Base-by-base conservation (phyloP, 2,329 filamentous ascomycete genomes). In the Apiospora rasikravindrae region DNA sequence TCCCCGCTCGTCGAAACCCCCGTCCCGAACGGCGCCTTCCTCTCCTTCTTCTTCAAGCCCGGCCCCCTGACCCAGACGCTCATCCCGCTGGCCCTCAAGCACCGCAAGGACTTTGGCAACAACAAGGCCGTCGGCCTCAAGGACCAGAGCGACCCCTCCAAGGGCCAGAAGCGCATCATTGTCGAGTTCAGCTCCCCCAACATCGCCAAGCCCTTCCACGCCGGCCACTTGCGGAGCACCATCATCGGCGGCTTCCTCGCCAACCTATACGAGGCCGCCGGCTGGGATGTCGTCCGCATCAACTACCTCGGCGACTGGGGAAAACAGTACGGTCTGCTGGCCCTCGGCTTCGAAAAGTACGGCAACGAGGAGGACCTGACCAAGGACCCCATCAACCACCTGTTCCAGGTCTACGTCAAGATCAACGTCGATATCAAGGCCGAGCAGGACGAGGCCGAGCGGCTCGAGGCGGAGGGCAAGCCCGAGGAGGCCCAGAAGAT, bases 231-330 rank as follows among this genome's bases (percentile, higher is more conserved):
- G 76, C 87, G 92, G 77, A 93, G 91, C 78, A 95, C 93, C 69
- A 93, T 95, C 75, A 92, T 94, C 71, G 92, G 93, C 61, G 91
- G 91, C 42, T 94, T 93, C 80, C 82, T 94, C 26, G 85, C 90
- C 29, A 94, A 94, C 77, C 80, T 94, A 2, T 93, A 94, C 79
- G 86, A 91, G 77, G 85, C 82, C 24, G 89, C 90, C 69, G 93
- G 92, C 26, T 94, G 91, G 90, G 89, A 94, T 47, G 91, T 94
- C 0, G 81, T 90, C 64, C 86, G 89, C 33, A 88, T 94, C 84
- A 94, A 94, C 82, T 95, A 94, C 78, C 86, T 94, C 0, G 93
- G 93, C 47, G 93, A 95, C 79, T 95, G 93, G 93, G 93, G 93
- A 33, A 93, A 92, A 81, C 91, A 93, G 78, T 93, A 88, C 67